Conservation (phyloP, 139 green algal genomes). For the Micractinium conductrix region DNA sequence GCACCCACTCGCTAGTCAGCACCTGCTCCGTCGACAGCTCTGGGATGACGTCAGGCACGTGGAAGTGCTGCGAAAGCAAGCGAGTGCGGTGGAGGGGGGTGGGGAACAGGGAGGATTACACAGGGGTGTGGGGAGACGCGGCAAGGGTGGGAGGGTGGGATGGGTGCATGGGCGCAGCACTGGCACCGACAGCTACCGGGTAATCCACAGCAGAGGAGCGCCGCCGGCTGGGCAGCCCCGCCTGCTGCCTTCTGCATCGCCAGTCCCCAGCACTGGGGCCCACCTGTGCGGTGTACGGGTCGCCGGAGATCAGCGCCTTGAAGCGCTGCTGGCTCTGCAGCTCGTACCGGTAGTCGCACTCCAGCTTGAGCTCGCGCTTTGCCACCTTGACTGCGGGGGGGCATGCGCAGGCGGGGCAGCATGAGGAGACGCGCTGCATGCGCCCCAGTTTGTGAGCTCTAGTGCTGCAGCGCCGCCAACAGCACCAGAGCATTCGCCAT, state of each 20-base stretch:
- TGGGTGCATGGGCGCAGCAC: too few relatives aligned
- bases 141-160: too few relatives aligned
- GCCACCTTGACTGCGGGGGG: conserved; percentile 63
- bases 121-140: neutral
- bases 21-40: conserved; percentile 76
- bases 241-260: too few relatives aligned
- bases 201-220: too few relatives aligned
- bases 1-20: conserved; percentile 85
- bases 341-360: conserved; percentile 94
- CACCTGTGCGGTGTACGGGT: conserved; percentile 39
- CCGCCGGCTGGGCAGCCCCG: too few relatives aligned
- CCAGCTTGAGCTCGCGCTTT: conserved; percentile 89
- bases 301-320: conserved; percentile 60
- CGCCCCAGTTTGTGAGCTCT: too few relatives aligned
- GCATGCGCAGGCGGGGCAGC: neutral
- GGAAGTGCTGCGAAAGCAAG: conserved; percentile 57
- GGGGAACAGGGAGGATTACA: too few relatives aligned
- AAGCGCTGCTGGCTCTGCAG: conserved; percentile 64
- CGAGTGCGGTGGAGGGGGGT: neutral
- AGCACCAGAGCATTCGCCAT: too few relatives aligned
- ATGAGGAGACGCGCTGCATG: neutral
- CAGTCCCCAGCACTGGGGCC: too few relatives aligned
- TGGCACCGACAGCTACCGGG: too few relatives aligned
- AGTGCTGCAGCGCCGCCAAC: too few relatives aligned
- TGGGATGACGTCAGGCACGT: conserved; percentile 81